Base-by-base conservation (phyloP, 495 filamentous ascomycete species). In the Xylaria sp. region DNA sequence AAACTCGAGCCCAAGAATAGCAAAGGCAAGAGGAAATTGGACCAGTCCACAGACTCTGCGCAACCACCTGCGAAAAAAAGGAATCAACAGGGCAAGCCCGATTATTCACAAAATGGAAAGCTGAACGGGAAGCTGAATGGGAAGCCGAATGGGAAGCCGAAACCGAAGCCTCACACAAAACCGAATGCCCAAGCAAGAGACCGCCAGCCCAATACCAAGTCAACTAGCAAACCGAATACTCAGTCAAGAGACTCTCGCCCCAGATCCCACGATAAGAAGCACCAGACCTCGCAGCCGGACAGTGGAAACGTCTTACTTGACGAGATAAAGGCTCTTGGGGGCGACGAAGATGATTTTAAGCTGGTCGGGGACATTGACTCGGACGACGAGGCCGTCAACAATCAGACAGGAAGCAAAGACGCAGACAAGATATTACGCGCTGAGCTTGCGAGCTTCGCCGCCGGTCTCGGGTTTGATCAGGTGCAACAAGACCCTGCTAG, bases 301-400 rank as follows among this genome's bases (percentile, higher is more conserved):
- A 69, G 52, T 5, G 70, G 55, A 21, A 74, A 69, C 6, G 41
- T 70, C 17, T 80, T 93, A 43, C 85, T 92, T 40, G 87, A 90
- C 72, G 93, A 95, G 74, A 93, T 97, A 72, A 77, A 89, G 67
- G 90, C 89, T 26, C 85, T 97, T 48, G 93, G 93, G 24, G 93
- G 93, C 29, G 91, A 91, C 35, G 87, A 93, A 76, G 91, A 93
- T 33, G 92, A 95, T 76, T 79, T 91, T 50, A 87, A 91, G 57
- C 81, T 94, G 44, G 81, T 95, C 58, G 88, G 83, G 19, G 87
- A 84, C 71, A 74, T 89, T 17, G 83, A 88, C 62, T 92, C 91
- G 0, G 90, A 88, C 62, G 86, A 86, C 37, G 90, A 93, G 73
- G 82, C 85, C 17, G 87, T 88, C 64, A 81, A 76, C 57, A 24